A percentile compares a stretch with the other conserved stretches of the same genome.
phyloP scores from a whole-genome alignment of 2,329 filamentous ascomycete genomes.

The Ophioceras dolichostomum region DNA sequence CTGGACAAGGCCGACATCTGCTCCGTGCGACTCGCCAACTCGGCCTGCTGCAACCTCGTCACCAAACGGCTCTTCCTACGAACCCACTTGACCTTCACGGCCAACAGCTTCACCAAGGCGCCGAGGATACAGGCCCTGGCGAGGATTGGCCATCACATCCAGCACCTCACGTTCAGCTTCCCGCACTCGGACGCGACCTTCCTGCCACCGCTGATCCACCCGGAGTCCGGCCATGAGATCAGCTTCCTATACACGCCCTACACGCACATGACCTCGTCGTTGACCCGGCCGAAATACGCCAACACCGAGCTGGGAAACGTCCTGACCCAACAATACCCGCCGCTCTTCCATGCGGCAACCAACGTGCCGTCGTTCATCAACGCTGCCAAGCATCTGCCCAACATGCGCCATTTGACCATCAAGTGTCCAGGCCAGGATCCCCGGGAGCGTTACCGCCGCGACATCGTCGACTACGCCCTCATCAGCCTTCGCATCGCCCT shows the following conservation, averaged over 20 bases:
- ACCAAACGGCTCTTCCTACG: slow-evolving; percentile 59
- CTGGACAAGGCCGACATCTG: slow-evolving; percentile 40
- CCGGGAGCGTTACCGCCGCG: slow-evolving; percentile 58
- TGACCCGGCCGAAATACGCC: slow-evolving; percentile 64
- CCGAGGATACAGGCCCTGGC: slow-evolving; percentile 62
- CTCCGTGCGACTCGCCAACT: slow-evolving; percentile 52
- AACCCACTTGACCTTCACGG: slow-evolving; percentile 57
- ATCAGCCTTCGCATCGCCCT: slow-evolving; percentile 77
- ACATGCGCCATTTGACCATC: slow-evolving; percentile 62
- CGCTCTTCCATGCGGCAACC: slow-evolving; percentile 78
- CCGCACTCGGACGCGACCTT: slow-evolving; percentile 65
- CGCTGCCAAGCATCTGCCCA: slow-evolving; percentile 55
- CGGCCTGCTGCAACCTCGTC: slow-evolving; percentile 57
- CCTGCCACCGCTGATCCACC: slow-evolving; percentile 73
- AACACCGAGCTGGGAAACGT: slow-evolving; percentile 69
- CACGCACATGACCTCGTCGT: slow-evolving; percentile 46
- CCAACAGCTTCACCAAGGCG: slow-evolving; percentile 64
- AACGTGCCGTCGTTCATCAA: slow-evolving; percentile 77
- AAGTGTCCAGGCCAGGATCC: slow-evolving; percentile 63
- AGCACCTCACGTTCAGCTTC: slow-evolving; percentile 66
- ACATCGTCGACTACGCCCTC: slow-evolving; percentile 77
- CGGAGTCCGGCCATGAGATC: slow-evolving; percentile 63
- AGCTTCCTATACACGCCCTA: slow-evolving; percentile 74
- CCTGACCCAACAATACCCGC: slow-evolving; percentile 76
- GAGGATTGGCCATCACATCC: slow-evolving; percentile 66